Evolutionary conservation across 2,329 filamentous ascomycete genomes (phyloP).

Genomic region (Ophioceras dolichostomum): DNA sequence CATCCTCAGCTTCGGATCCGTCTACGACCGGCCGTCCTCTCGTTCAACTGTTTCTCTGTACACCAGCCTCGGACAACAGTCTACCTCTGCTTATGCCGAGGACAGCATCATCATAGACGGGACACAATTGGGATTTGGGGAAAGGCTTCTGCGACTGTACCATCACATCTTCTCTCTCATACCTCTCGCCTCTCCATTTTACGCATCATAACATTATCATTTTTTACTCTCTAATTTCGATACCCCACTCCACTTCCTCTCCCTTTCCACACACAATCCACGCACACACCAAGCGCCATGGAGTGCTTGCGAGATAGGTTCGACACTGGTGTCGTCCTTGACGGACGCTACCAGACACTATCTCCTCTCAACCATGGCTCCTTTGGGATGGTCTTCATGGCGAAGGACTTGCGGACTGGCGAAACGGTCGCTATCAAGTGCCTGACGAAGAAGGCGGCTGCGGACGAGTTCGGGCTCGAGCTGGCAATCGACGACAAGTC

Average conservation of each 20-base stretch:
- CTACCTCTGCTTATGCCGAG: not conserved
- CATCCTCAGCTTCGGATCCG: not conserved
- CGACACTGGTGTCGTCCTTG: constrained; percentile 64
- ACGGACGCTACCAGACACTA: constrained; percentile 82
- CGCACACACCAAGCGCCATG: constrained; percentile 31
- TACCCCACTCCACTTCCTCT: constrained; percentile 6
- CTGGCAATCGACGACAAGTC: constrained; percentile 72
- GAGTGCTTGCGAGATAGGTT: constrained; percentile 82
- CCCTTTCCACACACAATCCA: not conserved
- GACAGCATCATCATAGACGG: constrained; percentile 6
- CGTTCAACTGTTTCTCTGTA: constrained; percentile 2
- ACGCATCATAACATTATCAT: too few species aligned
- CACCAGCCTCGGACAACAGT: constrained; percentile 4
- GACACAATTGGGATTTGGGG: constrained; percentile 2
- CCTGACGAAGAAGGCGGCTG: constrained; percentile 67
- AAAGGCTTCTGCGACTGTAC: constrained; percentile 12
- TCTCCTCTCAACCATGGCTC: constrained; percentile 96
- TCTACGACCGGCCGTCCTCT: not conserved
- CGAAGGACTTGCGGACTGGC: constrained; percentile 64
- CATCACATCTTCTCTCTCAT: constrained; percentile 4
- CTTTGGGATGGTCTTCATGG: constrained; percentile 97
- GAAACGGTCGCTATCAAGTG: constrained; percentile 92
- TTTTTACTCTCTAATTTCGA: constrained; percentile 10
- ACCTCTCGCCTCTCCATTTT: not conserved
- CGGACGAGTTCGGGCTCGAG: constrained; percentile 45